Evolutionary conservation across 306 rosid genomes (phyloP).

Genomic region (Fagus crenata): DNA sequence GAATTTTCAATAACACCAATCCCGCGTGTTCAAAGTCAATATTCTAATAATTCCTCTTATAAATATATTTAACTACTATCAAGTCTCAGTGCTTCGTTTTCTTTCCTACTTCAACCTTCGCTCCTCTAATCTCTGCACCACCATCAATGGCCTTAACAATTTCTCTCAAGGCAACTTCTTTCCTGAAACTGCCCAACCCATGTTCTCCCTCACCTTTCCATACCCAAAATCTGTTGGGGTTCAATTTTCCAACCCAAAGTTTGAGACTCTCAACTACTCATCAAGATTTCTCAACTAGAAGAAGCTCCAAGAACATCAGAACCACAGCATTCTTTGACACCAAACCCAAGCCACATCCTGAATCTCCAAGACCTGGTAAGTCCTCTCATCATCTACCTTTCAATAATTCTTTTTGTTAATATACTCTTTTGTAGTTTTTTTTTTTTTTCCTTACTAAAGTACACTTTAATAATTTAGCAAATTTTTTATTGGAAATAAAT

Average conservation of each 20-base stretch:
- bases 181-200: conserved; percentile 30
- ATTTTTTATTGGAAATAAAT: no score
- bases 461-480: no score
- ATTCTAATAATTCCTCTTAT: no score
- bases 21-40: no score
- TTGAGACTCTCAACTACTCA: conserved; percentile 26
- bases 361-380: conserved; percentile 50
- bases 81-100: not conserved
- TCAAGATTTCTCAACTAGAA: conserved; percentile 11
- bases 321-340: conserved; percentile 56
- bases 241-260: not conserved
- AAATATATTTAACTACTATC: not conserved
- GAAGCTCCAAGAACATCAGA: conserved; percentile 31
- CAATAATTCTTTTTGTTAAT: no score
- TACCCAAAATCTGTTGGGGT: conserved; percentile 22
- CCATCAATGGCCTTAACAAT: conserved; percentile 55
- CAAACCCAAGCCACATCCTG: conserved; percentile 33
- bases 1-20: no score
- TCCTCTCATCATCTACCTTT: no score
- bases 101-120: not conserved
- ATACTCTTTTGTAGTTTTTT: no score
- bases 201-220: conserved; percentile 31
- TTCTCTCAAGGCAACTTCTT: conserved; percentile 44
- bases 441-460: no score
- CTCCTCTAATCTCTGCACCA: conserved; percentile 9